Conservation (phyloP, 495 filamentous ascomycete genomes). For the Penicillium roqueforti region DNA sequence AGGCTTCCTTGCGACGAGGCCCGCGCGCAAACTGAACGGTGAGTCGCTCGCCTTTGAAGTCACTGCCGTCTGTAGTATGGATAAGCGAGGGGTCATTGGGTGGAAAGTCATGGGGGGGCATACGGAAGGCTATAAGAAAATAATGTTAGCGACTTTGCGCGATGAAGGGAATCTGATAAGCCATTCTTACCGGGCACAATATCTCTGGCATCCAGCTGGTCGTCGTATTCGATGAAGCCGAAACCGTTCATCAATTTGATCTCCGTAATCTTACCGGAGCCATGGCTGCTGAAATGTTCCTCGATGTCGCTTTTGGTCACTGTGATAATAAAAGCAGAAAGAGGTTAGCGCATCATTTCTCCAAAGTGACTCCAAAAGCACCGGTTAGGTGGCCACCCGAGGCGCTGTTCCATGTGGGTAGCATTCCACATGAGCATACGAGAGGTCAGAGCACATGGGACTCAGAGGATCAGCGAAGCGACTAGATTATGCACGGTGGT, state of each 20-base stretch:
- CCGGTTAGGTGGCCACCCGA: background rate
- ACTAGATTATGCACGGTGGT: conserved; percentile 10
- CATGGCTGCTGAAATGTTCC: conserved; percentile 90
- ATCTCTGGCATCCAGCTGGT: conserved; percentile 93
- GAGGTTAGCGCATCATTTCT: conserved; percentile 4
- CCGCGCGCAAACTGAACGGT: conserved; percentile 98
- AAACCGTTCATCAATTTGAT: conserved; percentile 99
- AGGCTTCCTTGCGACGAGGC: conserved; percentile 78
- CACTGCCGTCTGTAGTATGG: conserved; percentile 73
- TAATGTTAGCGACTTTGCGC: conserved; percentile 16
- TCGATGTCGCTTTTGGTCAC: conserved; percentile 96
- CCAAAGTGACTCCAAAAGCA: conserved; percentile 10
- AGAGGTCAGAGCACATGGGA: conserved; percentile 1
- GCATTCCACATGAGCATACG: background rate
- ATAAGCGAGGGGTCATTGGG: conserved; percentile 17
- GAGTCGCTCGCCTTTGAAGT: conserved; percentile 94
- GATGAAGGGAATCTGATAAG: background rate
- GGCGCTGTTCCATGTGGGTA: conserved; percentile 1
- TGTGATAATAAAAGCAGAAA: conserved; percentile 38
- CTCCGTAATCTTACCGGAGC: conserved; percentile 93
- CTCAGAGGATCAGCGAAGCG: conserved; percentile 11
- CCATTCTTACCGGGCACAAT: conserved; percentile 81
- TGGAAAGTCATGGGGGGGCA: conserved; percentile 27
- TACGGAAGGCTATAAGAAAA: conserved; percentile 49
- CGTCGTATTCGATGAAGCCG: conserved; percentile 98